Evolutionary conservation across 2,329 filamentous ascomycete genomes (phyloP).

Genomic region (Dactylellina parvicollis): DNA sequence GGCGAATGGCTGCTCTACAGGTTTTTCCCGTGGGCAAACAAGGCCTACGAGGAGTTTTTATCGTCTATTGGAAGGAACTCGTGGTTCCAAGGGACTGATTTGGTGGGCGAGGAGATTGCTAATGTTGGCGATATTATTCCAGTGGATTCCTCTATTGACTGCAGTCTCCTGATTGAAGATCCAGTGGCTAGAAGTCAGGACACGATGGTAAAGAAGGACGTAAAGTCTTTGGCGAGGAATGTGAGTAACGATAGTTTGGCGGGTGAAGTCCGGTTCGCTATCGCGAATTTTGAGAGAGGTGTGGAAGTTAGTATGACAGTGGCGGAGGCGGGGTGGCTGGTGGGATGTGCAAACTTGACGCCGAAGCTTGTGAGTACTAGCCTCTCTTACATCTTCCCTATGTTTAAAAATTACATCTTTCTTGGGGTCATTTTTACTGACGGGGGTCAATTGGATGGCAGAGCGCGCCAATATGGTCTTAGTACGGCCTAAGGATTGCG

Average conservation of each 20-base stretch:
- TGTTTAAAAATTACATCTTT: no score
- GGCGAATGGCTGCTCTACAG: slow-evolving; percentile 21
- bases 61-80: background rate
- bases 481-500: slow-evolving; percentile 18
- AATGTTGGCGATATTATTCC: no score
- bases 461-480: slow-evolving; percentile 17
- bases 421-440: background rate
- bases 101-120: background rate
- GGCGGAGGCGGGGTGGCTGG: slow-evolving; percentile 15
- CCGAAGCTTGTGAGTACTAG: no score
- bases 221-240: background rate
- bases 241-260: slow-evolving; percentile 4
- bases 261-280: slow-evolving; percentile 31
- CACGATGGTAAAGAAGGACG: background rate
- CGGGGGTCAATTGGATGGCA: background rate
- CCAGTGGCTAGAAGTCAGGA: no score
- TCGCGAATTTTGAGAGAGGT: slow-evolving; percentile 11
- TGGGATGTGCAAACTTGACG: background rate
- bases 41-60: background rate
- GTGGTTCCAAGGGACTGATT: background rate
- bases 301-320: slow-evolving; percentile 26
- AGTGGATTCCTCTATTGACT: no score
- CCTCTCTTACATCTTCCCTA: no score
- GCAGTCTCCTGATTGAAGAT: no score
- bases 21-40: slow-evolving; percentile 2